Evolutionary conservation across 768 basidiomycete genomes (phyloP).

Genomic region (Suillus ampliporus): DNA sequence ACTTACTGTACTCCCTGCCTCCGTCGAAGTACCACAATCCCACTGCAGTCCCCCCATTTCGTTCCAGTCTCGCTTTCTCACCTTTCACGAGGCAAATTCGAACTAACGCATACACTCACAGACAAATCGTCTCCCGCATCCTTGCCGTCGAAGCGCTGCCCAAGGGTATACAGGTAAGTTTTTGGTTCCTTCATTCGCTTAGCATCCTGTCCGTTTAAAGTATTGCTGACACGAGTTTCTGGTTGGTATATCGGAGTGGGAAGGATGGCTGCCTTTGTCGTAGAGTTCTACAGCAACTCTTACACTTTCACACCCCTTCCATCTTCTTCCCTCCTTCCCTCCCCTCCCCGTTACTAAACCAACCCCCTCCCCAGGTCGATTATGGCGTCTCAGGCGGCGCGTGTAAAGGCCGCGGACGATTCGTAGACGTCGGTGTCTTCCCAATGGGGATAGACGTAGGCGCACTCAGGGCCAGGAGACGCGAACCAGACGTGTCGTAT

Average conservation of each 20-base stretch:
- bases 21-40: too few species aligned
- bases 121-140: slow-evolving; percentile 84
- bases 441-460: slow-evolving; percentile 89
- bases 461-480: too few species aligned
- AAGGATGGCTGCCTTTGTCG: too few species aligned
- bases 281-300: too few species aligned
- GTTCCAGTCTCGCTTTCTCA: too few species aligned
- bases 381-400: slow-evolving; percentile 4
- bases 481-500: too few species aligned
- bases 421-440: slow-evolving; percentile 88
- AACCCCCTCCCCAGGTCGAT: neutral
- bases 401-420: slow-evolving; percentile 48
- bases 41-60: neutral
- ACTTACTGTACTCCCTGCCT: too few species aligned
- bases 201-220: too few species aligned
- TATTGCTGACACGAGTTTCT: too few species aligned
- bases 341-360: too few species aligned
- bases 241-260: too few species aligned
- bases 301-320: too few species aligned
- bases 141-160: slow-evolving; percentile 81
- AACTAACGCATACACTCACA: neutral
- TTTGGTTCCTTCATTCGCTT: neutral
- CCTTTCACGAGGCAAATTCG: neutral
- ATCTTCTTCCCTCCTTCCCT: neutral
- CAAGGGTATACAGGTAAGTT: slow-evolving; percentile 71